Conservation (phyloP, 345 rosid species). For the Lepidium aucheri region DNA sequence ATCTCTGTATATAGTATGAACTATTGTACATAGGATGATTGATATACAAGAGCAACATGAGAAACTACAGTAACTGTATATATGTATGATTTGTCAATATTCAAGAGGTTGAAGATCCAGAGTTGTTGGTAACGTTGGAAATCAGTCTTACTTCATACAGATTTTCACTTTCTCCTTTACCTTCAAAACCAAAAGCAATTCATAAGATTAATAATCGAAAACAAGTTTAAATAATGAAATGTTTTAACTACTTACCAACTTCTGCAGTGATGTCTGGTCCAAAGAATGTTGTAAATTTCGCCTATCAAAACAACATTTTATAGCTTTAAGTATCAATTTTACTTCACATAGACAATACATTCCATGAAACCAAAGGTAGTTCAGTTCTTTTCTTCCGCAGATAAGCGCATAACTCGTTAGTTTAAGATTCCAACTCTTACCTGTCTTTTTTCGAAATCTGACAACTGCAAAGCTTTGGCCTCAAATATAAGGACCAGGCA, state of each 20-base stretch:
- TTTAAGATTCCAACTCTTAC: slow-evolving; percentile 23
- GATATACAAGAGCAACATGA: slow-evolving; percentile 9
- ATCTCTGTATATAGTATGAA: background rate
- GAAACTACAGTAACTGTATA: background rate
- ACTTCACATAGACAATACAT: background rate
- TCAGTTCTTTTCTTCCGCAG: background rate
- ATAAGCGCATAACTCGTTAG: background rate
- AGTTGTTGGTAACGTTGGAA: slow-evolving; percentile 41
- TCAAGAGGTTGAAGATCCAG: slow-evolving; percentile 31
- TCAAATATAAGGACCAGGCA: slow-evolving; percentile 63
- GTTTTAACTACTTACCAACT: slow-evolving; percentile 45
- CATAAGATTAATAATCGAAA: background rate
- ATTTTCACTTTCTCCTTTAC: slow-evolving; percentile 50
- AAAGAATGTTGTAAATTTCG: slow-evolving; percentile 84
- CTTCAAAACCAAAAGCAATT: slow-evolving; percentile 25
- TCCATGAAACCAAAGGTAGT: background rate
- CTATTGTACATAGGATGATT: background rate
- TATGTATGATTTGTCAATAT: background rate
- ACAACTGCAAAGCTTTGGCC: slow-evolving; percentile 67
- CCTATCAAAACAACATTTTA: slow-evolving; percentile 36
- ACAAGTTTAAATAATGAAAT: background rate
- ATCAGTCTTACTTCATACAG: slow-evolving; percentile 72
- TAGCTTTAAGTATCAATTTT: background rate
- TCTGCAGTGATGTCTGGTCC: slow-evolving; percentile 85
- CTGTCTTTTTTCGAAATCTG: slow-evolving; percentile 86